Evolutionary conservation across 2,329 filamentous ascomycete genomes (phyloP), one percentile per base, ranked within the genome.

Genomic region (Emergomyces africanus): DNA sequence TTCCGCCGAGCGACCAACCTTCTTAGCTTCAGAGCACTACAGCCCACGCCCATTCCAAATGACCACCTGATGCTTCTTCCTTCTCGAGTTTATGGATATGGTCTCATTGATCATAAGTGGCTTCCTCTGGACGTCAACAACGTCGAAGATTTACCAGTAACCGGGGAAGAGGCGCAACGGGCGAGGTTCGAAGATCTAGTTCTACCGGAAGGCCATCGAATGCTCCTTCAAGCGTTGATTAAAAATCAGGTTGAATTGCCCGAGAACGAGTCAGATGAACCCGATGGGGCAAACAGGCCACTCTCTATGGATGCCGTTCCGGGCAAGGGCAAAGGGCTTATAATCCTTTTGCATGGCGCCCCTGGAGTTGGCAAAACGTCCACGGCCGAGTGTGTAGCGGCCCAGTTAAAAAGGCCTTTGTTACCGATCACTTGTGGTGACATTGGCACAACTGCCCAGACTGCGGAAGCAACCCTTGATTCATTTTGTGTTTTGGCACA

Each of bases 401-500:
- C 61, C 30, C 61, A 57, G 42, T 61, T 58, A 18, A 42, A 63
- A 20, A 56, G 59, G 10, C 66, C 66, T 23, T 61, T 68, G n/a
- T 64, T 65, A 33, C 61, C 61, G 3, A 63, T 68, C 20, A 66
- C 66, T 9, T 66, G 64, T n/a, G 79, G 79, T 57, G 78, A 80
- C 53, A 75, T 78, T 0, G 78, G 78, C 9, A 81, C 81, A 66
- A 77, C 70, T 4, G 62, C 68, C 0, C 59, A 59, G 3, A 57
- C 66, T 12, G 62, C 71, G 1, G 69, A 72, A 57, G 54, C 58
- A 1, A 65, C 66, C 1, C 60, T 74, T n/a, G 61, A 69, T 28
- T 66, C 66, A 56, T 61, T 63, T 25, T 66, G 70, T n/a, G 30
- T 57, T 25, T 51, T 69, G 25, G 66, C 68, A 6, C 61, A 67